A percentile compares a stretch with the other conserved stretches of the same genome.
phyloP scores from a whole-genome alignment of 2,329 filamentous ascomycete genomes.

The Chalaropsis thielavioides region DNA sequence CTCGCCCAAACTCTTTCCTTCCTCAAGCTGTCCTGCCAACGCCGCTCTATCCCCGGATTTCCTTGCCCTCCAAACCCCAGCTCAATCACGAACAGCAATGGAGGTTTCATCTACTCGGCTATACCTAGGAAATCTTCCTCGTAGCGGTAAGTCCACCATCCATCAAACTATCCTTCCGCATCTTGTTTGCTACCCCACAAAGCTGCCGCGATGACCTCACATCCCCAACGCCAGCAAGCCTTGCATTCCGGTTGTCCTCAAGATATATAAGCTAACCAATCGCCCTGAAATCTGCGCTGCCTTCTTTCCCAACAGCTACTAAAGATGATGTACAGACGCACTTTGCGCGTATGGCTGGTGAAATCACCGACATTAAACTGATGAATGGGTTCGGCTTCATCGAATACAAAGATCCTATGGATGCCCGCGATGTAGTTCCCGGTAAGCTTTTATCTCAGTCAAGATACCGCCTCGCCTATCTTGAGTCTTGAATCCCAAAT shows the following conservation, averaged over 20 bases:
- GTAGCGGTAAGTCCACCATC: conserved; percentile 56
- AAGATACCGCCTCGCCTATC: not conserved
- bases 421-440: conserved; percentile 94
- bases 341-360: conserved; percentile 91
- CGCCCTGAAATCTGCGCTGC: not conserved
- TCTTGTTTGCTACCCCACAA: conserved; percentile 9
- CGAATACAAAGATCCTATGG: conserved; percentile 96
- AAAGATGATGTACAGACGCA: conserved; percentile 94
- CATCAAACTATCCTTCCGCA: not conserved
- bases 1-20: too few relatives aligned
- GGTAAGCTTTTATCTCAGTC: conserved; percentile 43
- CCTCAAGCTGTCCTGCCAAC: conserved; percentile 23
- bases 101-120: conserved; percentile 91
- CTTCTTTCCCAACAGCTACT: conserved; percentile 49
- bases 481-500: too few relatives aligned
- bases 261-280: not conserved
- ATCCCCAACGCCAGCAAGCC: not conserved
- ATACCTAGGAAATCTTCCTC: conserved; percentile 94
- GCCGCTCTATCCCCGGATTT: too few relatives aligned
- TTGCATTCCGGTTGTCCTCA: not conserved
- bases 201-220: conserved; percentile 14
- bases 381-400: conserved; percentile 99
- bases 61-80: not conserved
- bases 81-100: conserved; percentile 39
- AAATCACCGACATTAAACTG: conserved; percentile 97